phyloP scores from a whole-genome alignment of 2,329 filamentous ascomycete species.

The Dryadomyces sulphureus region DNA sequence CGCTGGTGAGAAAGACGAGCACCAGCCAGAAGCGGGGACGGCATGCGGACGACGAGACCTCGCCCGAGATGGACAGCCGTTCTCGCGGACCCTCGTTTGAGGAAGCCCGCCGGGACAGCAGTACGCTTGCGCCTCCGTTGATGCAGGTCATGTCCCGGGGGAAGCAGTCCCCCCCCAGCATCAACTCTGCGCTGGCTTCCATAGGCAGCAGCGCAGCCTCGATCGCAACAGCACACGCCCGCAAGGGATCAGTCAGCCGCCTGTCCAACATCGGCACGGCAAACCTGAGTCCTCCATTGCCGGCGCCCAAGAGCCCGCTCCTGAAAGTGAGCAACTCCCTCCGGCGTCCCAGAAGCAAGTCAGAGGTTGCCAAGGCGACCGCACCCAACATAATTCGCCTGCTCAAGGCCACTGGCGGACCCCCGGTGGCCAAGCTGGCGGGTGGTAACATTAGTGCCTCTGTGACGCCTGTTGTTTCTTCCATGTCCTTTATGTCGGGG shows the following conservation, averaged over 20 bases:
- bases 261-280: slow-evolving; percentile 5
- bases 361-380: slow-evolving; percentile 29
- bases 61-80: slow-evolving; percentile 13
- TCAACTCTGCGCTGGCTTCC: slow-evolving; percentile 42
- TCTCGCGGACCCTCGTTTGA: slow-evolving; percentile 13
- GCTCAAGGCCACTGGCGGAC: slow-evolving; percentile 37
- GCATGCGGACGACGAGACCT: slow-evolving; percentile 20
- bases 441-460: slow-evolving; percentile 20
- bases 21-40: slow-evolving; percentile 31
- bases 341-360: slow-evolving; percentile 41
- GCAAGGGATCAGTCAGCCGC: slow-evolving; percentile 43
- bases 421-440: slow-evolving; percentile 34
- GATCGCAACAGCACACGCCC: slow-evolving; percentile 40
- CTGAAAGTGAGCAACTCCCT: slow-evolving; percentile 33
- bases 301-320: slow-evolving; percentile 32
- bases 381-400: slow-evolving; percentile 30
- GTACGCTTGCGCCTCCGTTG: slow-evolving; percentile 34
- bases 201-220: slow-evolving; percentile 40
- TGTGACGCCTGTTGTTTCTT: background rate
- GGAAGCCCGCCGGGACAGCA: slow-evolving; percentile 17
- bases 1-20: slow-evolving; percentile 35
- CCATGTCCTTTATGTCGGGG: background rate
- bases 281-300: slow-evolving; percentile 20
- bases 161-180: slow-evolving; percentile 36
- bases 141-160: slow-evolving; percentile 32